Evolutionary conservation across 306 rosid species (phyloP).

Genomic region (Calophaca sinica): DNA sequence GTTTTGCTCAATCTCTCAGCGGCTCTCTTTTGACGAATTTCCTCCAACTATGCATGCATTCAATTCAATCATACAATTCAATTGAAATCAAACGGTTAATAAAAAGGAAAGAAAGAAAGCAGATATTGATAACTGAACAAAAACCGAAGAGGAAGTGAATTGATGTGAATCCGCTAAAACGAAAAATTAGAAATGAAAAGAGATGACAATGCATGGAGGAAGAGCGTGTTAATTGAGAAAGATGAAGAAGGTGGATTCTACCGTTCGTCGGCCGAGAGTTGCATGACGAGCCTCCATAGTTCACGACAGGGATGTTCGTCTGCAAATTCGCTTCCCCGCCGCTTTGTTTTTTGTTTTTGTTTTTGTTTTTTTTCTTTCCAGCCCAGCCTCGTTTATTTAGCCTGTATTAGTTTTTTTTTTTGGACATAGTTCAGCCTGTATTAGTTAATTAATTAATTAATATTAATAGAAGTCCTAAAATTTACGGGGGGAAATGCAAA

Average conservation of each 20-base stretch:
- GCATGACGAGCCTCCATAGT: conserved; percentile 89
- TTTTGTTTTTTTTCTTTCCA: neutral
- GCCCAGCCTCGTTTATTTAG: no score
- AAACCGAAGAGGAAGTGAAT: conserved; percentile 27
- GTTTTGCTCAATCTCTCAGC: conserved; percentile 81
- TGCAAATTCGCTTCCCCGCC: conserved; percentile 17
- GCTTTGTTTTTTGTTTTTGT: neutral
- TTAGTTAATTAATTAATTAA: no score
- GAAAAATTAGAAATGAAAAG: neutral
- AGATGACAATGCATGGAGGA: neutral
- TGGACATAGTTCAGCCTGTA: no score
- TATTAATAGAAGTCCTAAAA: no score
- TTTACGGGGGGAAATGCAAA: no score
- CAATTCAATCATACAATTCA: conserved; percentile 31
- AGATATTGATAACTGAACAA: neutral
- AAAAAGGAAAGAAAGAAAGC: neutral
- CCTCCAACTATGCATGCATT: conserved; percentile 65
- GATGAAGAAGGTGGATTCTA: conserved; percentile 22
- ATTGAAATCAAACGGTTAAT: conserved; percentile 23
- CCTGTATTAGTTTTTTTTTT: no score
- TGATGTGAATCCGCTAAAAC: conserved; percentile 24
- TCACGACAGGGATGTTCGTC: conserved; percentile 17
- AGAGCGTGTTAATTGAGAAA: neutral
- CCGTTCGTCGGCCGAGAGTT: conserved; percentile 87
- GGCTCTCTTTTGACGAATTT: conserved; percentile 93